Base-by-base conservation (phyloP, 805 yeast species). In the Pichia eremophila region DNA sequence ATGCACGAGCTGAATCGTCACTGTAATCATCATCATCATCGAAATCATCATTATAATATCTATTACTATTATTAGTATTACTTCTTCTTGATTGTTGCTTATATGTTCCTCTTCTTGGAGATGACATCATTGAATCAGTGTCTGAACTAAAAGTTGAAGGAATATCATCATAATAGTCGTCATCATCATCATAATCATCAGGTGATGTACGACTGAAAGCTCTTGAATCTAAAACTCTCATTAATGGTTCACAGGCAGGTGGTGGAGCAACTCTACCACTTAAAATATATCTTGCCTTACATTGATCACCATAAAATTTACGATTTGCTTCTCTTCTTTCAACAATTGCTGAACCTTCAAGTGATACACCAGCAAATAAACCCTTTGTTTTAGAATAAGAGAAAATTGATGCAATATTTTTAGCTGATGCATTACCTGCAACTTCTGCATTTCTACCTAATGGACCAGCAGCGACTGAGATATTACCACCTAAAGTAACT, bases 371-470 rank as follows among this genome's bases (percentile, higher is more conserved):
- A 0, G 99, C 99, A 68, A 87, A 91, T 44, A 93, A 74, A 53
- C 99, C 99, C 65, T 93, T 91, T 4, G 96, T 89, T 66, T 93
- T 91, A 12, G 97, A 87, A 68, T 93, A 91, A 1, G 97, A 72
- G 63, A 91, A 91, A 17, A 91, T 83, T 8, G 98, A 95, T 5
- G 97, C 86, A 5, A 89, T 93, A 46, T 83, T 74, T 57, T 83
- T 83, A 48, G 88, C 66, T 5, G 96, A 87, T 1, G 97, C 98
- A 28, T 95, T 78, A 19, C 96, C 98, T 17, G 95, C 95, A 43
- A 95, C 97, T 67, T 91, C 99, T 4, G 97, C 99, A 57, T 86
- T 89, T 68, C 99, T 80, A 47, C 99, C 99, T 54, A 93, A 70
- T 1, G 98, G 98, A 40, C 99, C 99, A 1, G 97, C 98, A 14